These are phyloP conservation scores for Fagopyrum esculentum DNA, from an alignment of 148 eudicot genomes.

Conservation along the genomic window DNA sequence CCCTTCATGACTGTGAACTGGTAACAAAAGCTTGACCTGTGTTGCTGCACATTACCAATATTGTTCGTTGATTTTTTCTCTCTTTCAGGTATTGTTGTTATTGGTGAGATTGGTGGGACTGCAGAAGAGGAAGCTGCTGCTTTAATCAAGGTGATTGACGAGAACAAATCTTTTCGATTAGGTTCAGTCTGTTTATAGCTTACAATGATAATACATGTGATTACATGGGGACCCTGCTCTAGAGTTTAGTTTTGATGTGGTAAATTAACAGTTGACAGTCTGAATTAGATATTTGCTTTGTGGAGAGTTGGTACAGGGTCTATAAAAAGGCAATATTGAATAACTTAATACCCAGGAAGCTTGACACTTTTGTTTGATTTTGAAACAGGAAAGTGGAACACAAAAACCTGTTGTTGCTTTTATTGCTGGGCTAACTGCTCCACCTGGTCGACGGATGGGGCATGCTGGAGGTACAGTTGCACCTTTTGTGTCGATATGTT, in stretches of 20 bases:
- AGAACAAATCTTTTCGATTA: not conserved
- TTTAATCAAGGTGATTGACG: slow-evolving; percentile 69
- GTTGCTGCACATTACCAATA: not conserved
- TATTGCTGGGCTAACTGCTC: slow-evolving; percentile 98
- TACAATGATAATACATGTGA: not conserved
- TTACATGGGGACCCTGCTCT: not conserved
- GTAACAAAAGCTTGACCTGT: not conserved
- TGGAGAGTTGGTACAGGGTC: not conserved
- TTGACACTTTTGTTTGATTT: not conserved
- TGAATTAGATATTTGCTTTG: not conserved
- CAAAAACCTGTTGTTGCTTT: slow-evolving; percentile 93
- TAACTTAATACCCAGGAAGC: not conserved
- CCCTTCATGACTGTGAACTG: not conserved
- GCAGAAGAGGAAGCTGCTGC: slow-evolving; percentile 99
- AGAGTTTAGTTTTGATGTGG: not conserved
- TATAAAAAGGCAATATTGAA: not conserved
- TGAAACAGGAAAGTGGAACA: slow-evolving; percentile 91
- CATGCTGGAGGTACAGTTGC: slow-evolving; percentile 88
- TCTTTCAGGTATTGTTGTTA: slow-evolving; percentile 78
- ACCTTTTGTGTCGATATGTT: not conserved
- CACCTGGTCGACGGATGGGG: slow-evolving; percentile 98
- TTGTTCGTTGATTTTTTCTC: not conserved
- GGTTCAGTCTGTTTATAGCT: not conserved
- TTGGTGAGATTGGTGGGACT: slow-evolving; percentile 98
- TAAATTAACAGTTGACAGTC: not conserved